These are phyloP conservation scores for Ceratobasidium sp. DNA, from an alignment of 1,284 basidiomycete species.

Conservation along the genomic window DNA sequence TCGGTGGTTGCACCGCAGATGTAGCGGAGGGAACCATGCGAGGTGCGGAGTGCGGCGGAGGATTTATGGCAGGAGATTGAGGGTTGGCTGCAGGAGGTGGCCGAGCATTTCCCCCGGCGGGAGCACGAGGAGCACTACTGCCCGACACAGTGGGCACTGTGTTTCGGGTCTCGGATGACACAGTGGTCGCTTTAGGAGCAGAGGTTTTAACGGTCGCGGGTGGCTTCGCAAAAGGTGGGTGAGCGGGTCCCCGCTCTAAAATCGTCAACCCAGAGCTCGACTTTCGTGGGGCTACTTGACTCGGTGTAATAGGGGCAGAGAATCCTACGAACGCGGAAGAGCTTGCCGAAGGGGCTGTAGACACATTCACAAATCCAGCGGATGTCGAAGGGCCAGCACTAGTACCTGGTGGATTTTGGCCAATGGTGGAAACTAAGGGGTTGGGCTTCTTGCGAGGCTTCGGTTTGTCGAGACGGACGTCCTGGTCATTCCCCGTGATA, in stretches of 20 bases:
- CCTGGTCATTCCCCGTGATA: background rate
- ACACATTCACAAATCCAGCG: background rate
- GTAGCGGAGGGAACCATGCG: background rate
- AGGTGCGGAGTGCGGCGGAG: background rate
- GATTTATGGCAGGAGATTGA: background rate
- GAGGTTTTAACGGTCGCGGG: background rate
- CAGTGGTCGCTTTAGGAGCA: background rate
- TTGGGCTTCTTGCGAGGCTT: slow-evolving; percentile 26
- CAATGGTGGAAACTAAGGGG: background rate
- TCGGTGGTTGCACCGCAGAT: background rate
- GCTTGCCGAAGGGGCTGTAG: background rate
- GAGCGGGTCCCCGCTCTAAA: background rate
- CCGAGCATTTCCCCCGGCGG: background rate
- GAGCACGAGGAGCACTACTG: background rate
- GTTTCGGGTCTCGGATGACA: no score
- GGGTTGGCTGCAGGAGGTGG: background rate
- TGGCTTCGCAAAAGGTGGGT: background rate
- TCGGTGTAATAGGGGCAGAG: background rate
- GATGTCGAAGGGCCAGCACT: background rate
- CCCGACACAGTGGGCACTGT: background rate
- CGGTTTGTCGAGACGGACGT: background rate
- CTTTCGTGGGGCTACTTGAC: no score
- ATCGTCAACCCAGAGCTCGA: no score
- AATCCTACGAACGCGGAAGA: no score
- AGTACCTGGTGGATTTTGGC: no score